Evolutionary conservation across 805 yeast species (phyloP).

Genomic region (Teunomyces gatunensis): DNA sequence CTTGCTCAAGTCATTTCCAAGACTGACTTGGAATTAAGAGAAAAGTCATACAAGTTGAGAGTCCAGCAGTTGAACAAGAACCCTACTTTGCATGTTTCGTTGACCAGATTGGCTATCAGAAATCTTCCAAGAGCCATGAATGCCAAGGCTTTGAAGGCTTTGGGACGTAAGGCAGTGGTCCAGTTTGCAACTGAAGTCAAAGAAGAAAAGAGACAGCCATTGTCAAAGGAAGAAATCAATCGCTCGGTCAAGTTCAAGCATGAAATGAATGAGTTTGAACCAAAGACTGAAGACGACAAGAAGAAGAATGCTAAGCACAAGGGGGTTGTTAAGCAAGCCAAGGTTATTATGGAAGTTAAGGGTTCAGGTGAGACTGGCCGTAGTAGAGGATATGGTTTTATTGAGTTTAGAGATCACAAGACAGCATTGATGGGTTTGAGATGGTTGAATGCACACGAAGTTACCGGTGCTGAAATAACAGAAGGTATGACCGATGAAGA

Average conservation of each 20-base stretch:
- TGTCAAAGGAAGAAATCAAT: conserved; percentile 82
- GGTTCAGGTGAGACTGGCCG: conserved; percentile 86
- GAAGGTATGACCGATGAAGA: conserved; percentile 74
- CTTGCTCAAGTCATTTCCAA: conserved; percentile 66
- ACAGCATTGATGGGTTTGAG: conserved; percentile 93
- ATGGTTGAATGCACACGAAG: conserved; percentile 94
- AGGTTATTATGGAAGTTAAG: conserved; percentile 88
- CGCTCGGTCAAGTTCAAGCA: conserved; percentile 74
- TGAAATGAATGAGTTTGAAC: conserved; percentile 26
- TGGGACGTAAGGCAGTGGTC: conserved; percentile 93
- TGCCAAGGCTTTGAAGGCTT: conserved; percentile 81
- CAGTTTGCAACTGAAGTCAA: conserved; percentile 89
- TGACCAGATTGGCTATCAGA: conserved; percentile 92
- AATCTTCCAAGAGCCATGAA: conserved; percentile 92
- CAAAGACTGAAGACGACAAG: conserved; percentile 33
- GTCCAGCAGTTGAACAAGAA: conserved; percentile 88
- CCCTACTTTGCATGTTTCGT: conserved; percentile 87
- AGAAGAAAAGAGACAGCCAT: conserved; percentile 70
- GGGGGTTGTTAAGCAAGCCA: conserved; percentile 93
- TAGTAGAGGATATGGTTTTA: conserved; percentile 94
- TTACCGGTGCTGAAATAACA: conserved; percentile 63
- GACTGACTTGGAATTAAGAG: conserved; percentile 82
- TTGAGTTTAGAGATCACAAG: conserved; percentile 90
- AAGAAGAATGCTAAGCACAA: conserved; percentile 64
- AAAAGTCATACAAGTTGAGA: conserved; percentile 79